A percentile compares a stretch with the other conserved stretches of the same genome.
These are phyloP conservation scores for Aegilops sharonensis DNA, from an alignment of 176 grass and related monocot genomes.

Conservation along the genomic window DNA sequence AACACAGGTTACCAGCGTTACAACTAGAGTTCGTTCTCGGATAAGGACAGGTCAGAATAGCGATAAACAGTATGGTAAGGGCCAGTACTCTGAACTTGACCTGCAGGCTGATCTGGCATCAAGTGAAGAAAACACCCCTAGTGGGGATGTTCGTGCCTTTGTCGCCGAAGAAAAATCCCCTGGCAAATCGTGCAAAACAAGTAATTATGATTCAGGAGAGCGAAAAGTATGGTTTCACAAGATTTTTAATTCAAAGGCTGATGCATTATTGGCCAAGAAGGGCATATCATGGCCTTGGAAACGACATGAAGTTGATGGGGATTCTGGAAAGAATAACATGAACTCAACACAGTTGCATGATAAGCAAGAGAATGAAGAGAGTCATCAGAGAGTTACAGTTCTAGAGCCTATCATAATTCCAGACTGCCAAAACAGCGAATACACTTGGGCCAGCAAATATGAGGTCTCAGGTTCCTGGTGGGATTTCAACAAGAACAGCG, in stretches of 20 bases:
- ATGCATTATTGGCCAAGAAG: slow-evolving; percentile 61
- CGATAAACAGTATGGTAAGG: slow-evolving; percentile 19
- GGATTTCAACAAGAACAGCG: slow-evolving; percentile 65
- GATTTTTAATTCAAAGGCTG: slow-evolving; percentile 60
- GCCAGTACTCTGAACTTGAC: slow-evolving; percentile 39
- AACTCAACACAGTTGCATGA: slow-evolving; percentile 42
- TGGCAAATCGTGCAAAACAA: slow-evolving; percentile 34
- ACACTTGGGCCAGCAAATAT: slow-evolving; percentile 33
- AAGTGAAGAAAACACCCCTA: slow-evolving; percentile 42
- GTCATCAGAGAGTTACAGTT: slow-evolving; percentile 23
- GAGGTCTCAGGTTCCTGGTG: slow-evolving; percentile 77
- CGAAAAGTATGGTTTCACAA: slow-evolving; percentile 57
- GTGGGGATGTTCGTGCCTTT: slow-evolving; percentile 11
- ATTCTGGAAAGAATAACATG: slow-evolving; percentile 40
- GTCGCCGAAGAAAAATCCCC: slow-evolving; percentile 30
- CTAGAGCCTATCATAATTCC: slow-evolving; percentile 46
- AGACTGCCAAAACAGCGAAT: slow-evolving; percentile 39
- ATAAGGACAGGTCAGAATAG: slow-evolving; percentile 35
- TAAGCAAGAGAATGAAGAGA: slow-evolving; percentile 49
- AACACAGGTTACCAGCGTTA: slow-evolving; percentile 81
- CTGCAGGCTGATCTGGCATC: slow-evolving; percentile 41
- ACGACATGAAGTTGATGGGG: slow-evolving; percentile 34
- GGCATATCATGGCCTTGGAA: slow-evolving; percentile 78
- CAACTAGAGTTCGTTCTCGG: slow-evolving; percentile 66
- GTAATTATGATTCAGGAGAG: slow-evolving; percentile 58